These are phyloP conservation scores for Entophlyctis helioformis DNA, from an alignment of 192 early-diverging fungal species.

Conservation along the genomic window DNA sequence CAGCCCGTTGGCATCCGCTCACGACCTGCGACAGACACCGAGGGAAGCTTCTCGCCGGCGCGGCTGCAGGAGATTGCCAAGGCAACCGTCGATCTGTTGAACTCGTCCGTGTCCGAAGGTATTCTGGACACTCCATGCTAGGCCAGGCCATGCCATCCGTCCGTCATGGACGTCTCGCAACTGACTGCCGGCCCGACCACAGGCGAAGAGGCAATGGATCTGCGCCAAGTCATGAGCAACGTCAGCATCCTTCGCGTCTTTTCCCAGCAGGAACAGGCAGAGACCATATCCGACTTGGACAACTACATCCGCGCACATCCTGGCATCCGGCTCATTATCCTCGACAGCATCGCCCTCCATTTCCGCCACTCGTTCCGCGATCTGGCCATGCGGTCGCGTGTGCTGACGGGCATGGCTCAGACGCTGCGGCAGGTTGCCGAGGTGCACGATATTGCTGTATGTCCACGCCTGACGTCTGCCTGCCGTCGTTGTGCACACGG, in stretches of 20 bases:
- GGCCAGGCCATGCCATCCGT: too few relatives aligned
- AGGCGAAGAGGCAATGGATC: too few relatives aligned
- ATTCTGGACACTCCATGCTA: too few relatives aligned
- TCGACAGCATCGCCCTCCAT: conserved; percentile 35
- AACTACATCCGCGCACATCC: neutral
- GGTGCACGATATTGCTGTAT: conserved; percentile 7
- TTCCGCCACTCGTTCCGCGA: conserved; percentile 27
- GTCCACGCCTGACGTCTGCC: too few relatives aligned
- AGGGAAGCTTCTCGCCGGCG: conserved; percentile 26
- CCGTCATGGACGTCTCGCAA: too few relatives aligned
- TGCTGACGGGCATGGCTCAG: conserved; percentile 20
- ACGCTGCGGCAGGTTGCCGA: conserved; percentile 14
- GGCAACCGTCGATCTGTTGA: neutral
- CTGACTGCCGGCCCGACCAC: too few relatives aligned
- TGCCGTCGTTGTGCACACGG: neutral
- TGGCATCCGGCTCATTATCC: conserved; percentile 26
- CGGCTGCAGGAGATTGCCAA: conserved; percentile 20
- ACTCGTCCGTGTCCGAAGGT: too few relatives aligned
- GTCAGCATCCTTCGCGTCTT: too few relatives aligned
- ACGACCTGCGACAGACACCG: conserved; percentile 16
- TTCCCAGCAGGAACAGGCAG: too few relatives aligned
- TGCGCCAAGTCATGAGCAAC: too few relatives aligned
- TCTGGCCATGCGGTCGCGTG: conserved; percentile 18
- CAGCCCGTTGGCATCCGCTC: neutral
- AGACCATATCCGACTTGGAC: too few relatives aligned